A percentile compares a stretch with the other conserved stretches of the same genome.
These are phyloP conservation scores for Ciborinia camelliae DNA, from an alignment of 2,329 filamentous ascomycete genomes.

Conservation along the genomic window DNA sequence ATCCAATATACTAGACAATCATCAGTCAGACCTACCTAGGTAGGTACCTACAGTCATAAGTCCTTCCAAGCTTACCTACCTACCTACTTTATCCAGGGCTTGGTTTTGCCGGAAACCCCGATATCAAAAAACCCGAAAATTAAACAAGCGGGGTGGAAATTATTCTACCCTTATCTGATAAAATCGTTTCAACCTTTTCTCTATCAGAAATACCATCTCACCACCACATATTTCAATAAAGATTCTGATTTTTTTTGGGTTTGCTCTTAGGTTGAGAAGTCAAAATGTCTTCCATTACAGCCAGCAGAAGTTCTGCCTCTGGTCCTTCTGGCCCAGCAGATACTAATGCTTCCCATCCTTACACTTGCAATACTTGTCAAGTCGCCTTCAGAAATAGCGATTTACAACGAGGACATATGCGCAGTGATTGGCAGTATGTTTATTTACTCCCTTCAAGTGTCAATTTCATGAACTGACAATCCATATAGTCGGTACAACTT, in stretches of 20 bases:
- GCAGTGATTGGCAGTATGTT: slow-evolving; percentile 95
- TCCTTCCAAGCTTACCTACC: not conserved
- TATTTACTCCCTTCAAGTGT: slow-evolving; percentile 14
- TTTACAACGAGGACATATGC: slow-evolving; percentile 92
- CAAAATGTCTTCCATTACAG: slow-evolving; percentile 50
- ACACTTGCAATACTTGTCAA: slow-evolving; percentile 97
- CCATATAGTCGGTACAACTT: slow-evolving; percentile 79
- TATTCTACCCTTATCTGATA: slow-evolving; percentile 14
- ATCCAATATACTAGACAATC: too few relatives aligned
- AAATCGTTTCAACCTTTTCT: not conserved
- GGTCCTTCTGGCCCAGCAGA: slow-evolving; percentile 25
- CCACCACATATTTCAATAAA: slow-evolving; percentile 2
- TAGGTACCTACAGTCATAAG: not conserved
- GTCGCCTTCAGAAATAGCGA: slow-evolving; percentile 95
- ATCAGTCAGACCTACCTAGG: too few relatives aligned
- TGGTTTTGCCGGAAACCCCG: slow-evolving; percentile 2
- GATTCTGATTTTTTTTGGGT: too few relatives aligned
- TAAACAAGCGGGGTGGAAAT: slow-evolving; percentile 10
- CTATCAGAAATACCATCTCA: not conserved
- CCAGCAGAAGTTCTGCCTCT: slow-evolving; percentile 37
- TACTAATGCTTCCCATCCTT: slow-evolving; percentile 66
- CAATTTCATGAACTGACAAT: slow-evolving; percentile 25
- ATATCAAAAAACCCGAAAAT: not conserved
- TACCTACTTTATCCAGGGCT: not conserved
- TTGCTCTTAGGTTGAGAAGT: not conserved